Conservation (phyloP, 2,329 filamentous ascomycete genomes). For the Neofusicoccum cordaticola region DNA sequence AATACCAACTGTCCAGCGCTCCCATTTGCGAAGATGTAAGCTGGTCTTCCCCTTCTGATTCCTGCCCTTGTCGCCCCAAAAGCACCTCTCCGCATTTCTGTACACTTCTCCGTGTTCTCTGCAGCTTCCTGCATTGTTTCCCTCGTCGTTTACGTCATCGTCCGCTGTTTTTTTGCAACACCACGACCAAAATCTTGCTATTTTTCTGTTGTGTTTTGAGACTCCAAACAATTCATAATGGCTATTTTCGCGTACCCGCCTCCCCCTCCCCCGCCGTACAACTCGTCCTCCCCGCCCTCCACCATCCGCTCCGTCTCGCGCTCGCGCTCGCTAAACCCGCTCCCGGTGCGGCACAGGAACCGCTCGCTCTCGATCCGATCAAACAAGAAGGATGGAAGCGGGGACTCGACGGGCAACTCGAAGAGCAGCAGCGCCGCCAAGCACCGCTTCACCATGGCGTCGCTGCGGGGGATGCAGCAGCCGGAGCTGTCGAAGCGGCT, state of each 20-base stretch:
- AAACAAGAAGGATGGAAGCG: constrained; percentile 36
- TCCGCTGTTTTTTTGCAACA: constrained; percentile 15
- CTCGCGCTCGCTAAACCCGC: constrained; percentile 31
- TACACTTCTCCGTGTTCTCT: not conserved
- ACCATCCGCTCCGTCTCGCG: constrained; percentile 24
- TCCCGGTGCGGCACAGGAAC: constrained; percentile 53
- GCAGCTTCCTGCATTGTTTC: constrained; percentile 15
- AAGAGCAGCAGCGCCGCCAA: constrained; percentile 45
- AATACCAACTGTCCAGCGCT: not conserved
- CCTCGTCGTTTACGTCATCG: not conserved
- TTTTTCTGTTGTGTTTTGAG: not conserved
- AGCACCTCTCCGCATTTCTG: not conserved
- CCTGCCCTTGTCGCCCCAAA: not conserved
- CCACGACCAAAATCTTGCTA: not conserved
- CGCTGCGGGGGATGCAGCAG: constrained; percentile 78
- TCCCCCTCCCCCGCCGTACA: constrained; percentile 28
- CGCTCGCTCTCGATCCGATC: constrained; percentile 73
- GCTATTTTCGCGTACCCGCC: constrained; percentile 27
- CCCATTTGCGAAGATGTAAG: constrained; percentile 31
- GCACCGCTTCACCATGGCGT: constrained; percentile 80
- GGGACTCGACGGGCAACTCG: constrained; percentile 24
- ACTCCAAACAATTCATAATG: constrained; percentile 21
- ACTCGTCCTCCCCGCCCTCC: constrained; percentile 19
- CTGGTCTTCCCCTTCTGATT: constrained; percentile 25
- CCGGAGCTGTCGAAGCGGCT: constrained; percentile 87